These are phyloP conservation scores for Aspergillus coremiiformis DNA, from an alignment of 495 filamentous ascomycete genomes.

Conservation along the genomic window DNA sequence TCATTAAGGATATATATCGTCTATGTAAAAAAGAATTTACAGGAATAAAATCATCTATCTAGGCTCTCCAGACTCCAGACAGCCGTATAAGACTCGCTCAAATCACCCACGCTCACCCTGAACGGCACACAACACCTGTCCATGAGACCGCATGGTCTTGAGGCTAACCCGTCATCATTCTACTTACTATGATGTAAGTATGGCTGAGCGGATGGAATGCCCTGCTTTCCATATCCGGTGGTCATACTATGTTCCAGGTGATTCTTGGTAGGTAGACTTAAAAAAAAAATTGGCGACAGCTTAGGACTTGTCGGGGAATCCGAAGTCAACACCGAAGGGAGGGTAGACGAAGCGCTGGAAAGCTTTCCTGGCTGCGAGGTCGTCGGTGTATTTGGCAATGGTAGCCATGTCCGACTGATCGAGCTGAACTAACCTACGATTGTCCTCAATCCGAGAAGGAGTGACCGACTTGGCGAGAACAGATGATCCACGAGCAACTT, in stretches of 20 bases:
- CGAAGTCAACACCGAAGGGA: slow-evolving; percentile 68
- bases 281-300: background rate
- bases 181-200: background rate
- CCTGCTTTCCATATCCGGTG: background rate
- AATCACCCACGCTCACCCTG: background rate
- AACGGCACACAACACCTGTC: background rate
- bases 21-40: background rate
- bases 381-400: slow-evolving; percentile 52
- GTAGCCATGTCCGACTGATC: slow-evolving; percentile 58
- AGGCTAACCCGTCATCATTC: background rate
- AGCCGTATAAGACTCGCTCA: background rate
- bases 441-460: slow-evolving; percentile 64
- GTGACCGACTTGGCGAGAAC: slow-evolving; percentile 78
- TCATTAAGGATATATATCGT: background rate
- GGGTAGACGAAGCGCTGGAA: slow-evolving; percentile 69
- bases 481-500: slow-evolving; percentile 63
- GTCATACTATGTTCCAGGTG: background rate
- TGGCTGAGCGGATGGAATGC: background rate
- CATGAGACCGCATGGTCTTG: background rate
- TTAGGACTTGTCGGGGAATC: slow-evolving; percentile 64
- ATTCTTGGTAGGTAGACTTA: background rate
- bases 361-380: slow-evolving; percentile 52
- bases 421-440: slow-evolving; percentile 60
- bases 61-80: background rate
- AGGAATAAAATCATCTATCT: background rate